These are phyloP conservation scores for Rhizopogon vesiculosus DNA, from an alignment of 768 basidiomycete genomes.

Conservation along the genomic window DNA sequence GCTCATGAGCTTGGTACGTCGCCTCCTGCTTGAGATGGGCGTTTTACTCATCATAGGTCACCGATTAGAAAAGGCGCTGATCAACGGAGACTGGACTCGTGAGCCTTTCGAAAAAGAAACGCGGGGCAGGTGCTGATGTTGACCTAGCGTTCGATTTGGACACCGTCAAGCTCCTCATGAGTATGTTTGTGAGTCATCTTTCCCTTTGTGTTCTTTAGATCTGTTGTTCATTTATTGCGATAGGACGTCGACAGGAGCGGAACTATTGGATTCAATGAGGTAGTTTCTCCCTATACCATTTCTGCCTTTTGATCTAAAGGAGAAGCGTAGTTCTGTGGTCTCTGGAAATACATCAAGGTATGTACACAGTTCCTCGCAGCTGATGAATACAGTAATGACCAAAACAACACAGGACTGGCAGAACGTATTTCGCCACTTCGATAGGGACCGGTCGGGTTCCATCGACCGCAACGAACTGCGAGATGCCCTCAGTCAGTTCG, in stretches of 20 bases:
- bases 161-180: constrained; percentile 82
- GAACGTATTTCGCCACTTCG: constrained; percentile 78
- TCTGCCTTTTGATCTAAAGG: constrained; percentile 6
- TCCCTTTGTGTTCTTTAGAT: neutral
- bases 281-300: constrained; percentile 18
- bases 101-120: constrained; percentile 24
- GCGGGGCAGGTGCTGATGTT: neutral
- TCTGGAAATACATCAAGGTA: constrained; percentile 80
- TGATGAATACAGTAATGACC: neutral
- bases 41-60: neutral
- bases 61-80: constrained; percentile 38
- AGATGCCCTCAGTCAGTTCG: constrained; percentile 70
- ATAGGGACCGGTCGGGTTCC: constrained; percentile 76
- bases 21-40: neutral
- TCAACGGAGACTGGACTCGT: constrained; percentile 76
- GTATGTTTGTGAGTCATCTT: constrained; percentile 55
- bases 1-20: constrained; percentile 63
- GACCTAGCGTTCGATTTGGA: constrained; percentile 73
- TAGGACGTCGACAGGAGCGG: constrained; percentile 72
- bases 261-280: constrained; percentile 78
- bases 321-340: constrained; percentile 52
- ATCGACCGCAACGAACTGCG: constrained; percentile 69
- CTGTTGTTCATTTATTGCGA: neutral
- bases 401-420: constrained; percentile 62
- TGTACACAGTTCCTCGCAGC: neutral